Evolutionary conservation across 2,329 filamentous ascomycete genomes (phyloP), one percentile per base, ranked within the genome.

Genomic region (Nothopassalora personata): DNA sequence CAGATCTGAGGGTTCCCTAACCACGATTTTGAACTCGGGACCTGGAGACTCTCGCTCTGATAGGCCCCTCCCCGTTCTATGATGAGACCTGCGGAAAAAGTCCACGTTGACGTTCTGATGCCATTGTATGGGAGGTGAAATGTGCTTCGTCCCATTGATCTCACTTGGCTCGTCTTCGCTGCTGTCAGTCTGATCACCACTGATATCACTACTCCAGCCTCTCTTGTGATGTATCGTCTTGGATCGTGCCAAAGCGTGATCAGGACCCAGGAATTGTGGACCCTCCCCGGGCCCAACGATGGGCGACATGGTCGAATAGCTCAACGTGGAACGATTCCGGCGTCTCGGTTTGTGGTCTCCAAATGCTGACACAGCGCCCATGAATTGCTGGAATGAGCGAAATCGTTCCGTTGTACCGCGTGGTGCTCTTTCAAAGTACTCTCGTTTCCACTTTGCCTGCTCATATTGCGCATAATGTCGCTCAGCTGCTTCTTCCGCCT

Each of bases 141-240:
- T 48, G n/a, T 56, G 55, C n/a, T 58, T 59, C 51, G 55, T 51
- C 8, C 54, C 53, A 54, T 59, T 56, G 9, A 54, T 45, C 15
- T 62, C 64, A 30, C 52, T 55, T 39, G 62, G 60, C 10, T 66
- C 64, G 28, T 69, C 62, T 13, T 66, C 69, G n/a, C 68, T 68
- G 53, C 70, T 72, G 57, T 68, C 68, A 5, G 69, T 71, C 51
- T 72, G 70, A 60, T 72, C 70, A 27, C 67, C 68, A 31, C 65
- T 71, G 33, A 72, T 68, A 53, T 72, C 70, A 56, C 67, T 72
- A 51, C 70, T 72, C 62, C 63, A 72, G n/a, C 65, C 68, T 57
- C 69, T 61, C n/a, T 43, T 43, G 27, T 61, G 59, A 56, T 71
- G 68, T 39, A 54, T 43, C 9, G 64, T 63, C 58, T 63, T 66